phyloP scores from a whole-genome alignment of 2,329 filamentous ascomycete genomes.

The Alternaria angustiovoidea region DNA sequence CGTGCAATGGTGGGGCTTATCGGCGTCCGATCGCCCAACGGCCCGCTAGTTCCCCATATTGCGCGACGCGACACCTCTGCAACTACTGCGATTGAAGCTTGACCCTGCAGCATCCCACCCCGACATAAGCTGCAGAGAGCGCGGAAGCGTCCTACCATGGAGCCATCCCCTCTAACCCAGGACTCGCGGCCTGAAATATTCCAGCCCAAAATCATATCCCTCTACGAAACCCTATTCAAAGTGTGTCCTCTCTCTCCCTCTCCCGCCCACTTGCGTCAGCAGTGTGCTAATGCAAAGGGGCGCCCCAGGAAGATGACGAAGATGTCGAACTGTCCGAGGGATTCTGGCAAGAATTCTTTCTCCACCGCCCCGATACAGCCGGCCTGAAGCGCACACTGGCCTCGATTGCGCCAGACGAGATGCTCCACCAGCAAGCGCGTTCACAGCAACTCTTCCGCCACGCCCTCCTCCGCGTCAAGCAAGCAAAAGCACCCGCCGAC shows the following conservation, averaged over 20 bases:
- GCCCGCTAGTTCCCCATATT: slow-evolving; percentile 11
- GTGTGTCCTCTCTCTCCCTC: slow-evolving; percentile 44
- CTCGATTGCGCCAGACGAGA: slow-evolving; percentile 74
- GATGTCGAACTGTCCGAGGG: slow-evolving; percentile 79
- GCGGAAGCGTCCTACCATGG: slow-evolving; percentile 63
- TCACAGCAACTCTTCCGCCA: slow-evolving; percentile 80
- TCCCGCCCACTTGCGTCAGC: neutral
- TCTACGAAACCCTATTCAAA: slow-evolving; percentile 84
- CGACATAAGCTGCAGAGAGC: neutral
- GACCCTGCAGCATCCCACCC: neutral
- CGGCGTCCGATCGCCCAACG: slow-evolving; percentile 17
- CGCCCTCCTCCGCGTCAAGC: slow-evolving; percentile 74
- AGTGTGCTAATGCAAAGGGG: slow-evolving; percentile 21
- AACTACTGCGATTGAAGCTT: neutral
- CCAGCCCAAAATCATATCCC: slow-evolving; percentile 89
- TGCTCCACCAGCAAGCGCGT: slow-evolving; percentile 77
- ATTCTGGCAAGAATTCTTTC: slow-evolving; percentile 96
- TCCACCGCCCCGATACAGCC: slow-evolving; percentile 79
- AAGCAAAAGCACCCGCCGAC: slow-evolving; percentile 67
- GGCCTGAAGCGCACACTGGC: slow-evolving; percentile 74
- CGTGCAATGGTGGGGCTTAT: slow-evolving; percentile 22
- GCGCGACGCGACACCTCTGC: slow-evolving; percentile 8
- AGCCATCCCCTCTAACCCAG: slow-evolving; percentile 91
- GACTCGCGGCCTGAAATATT: slow-evolving; percentile 90
- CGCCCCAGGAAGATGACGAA: slow-evolving; percentile 63